Conservation (phyloP, 169 alveolate genomes). For the Plasmodium sp. region DNA sequence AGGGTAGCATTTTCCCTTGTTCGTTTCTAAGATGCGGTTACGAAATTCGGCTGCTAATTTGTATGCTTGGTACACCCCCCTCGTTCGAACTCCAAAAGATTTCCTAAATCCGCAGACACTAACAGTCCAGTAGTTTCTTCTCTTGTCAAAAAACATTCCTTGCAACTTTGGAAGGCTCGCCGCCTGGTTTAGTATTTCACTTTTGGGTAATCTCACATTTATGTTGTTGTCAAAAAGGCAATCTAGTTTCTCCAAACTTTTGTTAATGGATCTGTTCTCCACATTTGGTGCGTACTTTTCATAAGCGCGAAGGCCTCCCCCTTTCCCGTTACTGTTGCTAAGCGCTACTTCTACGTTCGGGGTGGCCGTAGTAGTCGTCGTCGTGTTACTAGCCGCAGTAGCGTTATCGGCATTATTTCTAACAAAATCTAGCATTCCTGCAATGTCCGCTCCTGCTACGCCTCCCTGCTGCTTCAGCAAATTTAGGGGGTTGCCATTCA, state of each 20-base stretch:
- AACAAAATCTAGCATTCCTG: neutral
- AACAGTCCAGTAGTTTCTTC: conserved; percentile 77
- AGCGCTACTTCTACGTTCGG: neutral
- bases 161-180: conserved; percentile 71
- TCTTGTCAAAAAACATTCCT: conserved; percentile 75
- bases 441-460: neutral
- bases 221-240: conserved; percentile 5
- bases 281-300: conserved; percentile 1
- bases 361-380: neutral
- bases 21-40: conserved; percentile 68
- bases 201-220: conserved; percentile 69
- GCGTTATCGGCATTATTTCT: neutral
- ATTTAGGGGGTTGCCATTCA: neutral
- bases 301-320: conserved; percentile 9
- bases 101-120: conserved; percentile 75
- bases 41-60: conserved; percentile 75
- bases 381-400: neutral
- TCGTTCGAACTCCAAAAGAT: conserved; percentile 76
- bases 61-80: conserved; percentile 75
- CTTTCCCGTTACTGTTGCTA: neutral
- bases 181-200: conserved; percentile 75
- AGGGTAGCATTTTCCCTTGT: conserved; percentile 59
- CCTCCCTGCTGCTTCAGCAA: neutral
- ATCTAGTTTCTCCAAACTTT: conserved; percentile 50
- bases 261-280: conserved; percentile 37